Base-by-base conservation (phyloP, 2,329 filamentous ascomycete species). In the Microdochium nivale region DNA sequence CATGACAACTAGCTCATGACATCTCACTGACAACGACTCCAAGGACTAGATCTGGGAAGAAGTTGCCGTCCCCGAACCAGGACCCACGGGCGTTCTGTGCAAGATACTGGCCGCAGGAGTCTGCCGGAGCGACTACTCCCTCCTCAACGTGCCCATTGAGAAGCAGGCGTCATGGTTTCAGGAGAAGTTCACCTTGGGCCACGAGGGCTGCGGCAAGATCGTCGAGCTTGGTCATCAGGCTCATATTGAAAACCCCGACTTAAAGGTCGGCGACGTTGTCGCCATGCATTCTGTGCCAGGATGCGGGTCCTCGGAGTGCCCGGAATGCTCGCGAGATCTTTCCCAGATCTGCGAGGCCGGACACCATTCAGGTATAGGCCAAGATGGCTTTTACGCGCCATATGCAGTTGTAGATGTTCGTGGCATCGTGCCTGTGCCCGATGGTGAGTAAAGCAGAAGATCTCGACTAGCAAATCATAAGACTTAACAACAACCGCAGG, bases 351-450 rank as follows among this genome's bases (percentile, higher is more conserved):
- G 69, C 48, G 62, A 68, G 47, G 49, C 46, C 27, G 62, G 68
- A 0, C 65, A 67, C 46, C 70, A 73, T 53, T 71, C 71, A 1
- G 71, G 71, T 0, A 71, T 74, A 21, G 71, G 71, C 0, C 68
- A 72, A 48, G 67, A 74, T 27, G 71, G 71, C 0, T 71, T 70
- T 35, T 71, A 69, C 46, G 69, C 71, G 1, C 67, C 70, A 0
- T 74, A 67, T 37, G 65, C 69, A 0, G 60, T 59, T 0, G 57
- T 67, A 0, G 60, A 67, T 33, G 40, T 59, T 21, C 55, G 60
- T 5, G 59, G 57, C 3, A 49, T 56, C 7, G 56, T 56, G 11
- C 54, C 46, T 13, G 57, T 62, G 7, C 60, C 60, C 1, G 50
- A 60, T 16, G 59, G 59, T 37, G 54, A 21, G 50, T 47, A 3